These are phyloP conservation scores for Elongisporangium senticosum DNA, from an alignment of 352 stramenopile species.

Conservation along the genomic window DNA sequence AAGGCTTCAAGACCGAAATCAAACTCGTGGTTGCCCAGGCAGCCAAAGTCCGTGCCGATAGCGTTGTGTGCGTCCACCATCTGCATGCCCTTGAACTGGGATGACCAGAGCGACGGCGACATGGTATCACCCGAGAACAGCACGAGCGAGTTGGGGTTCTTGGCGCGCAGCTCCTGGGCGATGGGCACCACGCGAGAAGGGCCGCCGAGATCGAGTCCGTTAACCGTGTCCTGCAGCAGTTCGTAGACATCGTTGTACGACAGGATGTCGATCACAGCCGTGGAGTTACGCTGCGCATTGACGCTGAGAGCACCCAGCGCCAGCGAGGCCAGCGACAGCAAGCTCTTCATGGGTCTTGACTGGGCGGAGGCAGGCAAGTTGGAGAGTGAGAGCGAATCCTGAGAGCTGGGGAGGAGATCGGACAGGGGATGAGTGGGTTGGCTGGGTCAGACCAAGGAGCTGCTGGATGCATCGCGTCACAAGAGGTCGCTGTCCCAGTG, in stretches of 20 bases:
- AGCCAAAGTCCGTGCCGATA: constrained; percentile 66
- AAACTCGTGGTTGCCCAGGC: constrained; percentile 79
- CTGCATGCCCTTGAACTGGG: constrained; percentile 73
- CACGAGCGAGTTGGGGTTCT: constrained; percentile 66
- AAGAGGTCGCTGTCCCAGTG: no score
- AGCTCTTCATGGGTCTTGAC: no score
- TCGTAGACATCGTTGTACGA: constrained; percentile 83
- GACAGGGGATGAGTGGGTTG: no score
- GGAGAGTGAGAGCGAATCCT: no score
- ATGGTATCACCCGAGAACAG: constrained; percentile 78
- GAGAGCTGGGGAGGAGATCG: no score
- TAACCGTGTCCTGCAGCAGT: constrained; percentile 58
- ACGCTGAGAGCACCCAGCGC: neutral
- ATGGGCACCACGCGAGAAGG: constrained; percentile 70
- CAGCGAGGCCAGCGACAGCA: neutral
- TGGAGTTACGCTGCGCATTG: constrained; percentile 22
- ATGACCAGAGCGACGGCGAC: constrained; percentile 78
- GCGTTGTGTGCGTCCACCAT: constrained; percentile 76
- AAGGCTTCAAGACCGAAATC: constrained; percentile 77
- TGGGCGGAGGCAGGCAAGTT: no score
- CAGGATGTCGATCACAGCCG: constrained; percentile 57
- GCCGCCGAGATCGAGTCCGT: constrained; percentile 56
- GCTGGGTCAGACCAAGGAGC: no score
- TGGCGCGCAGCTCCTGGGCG: constrained; percentile 43
- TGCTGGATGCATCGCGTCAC: no score